Base-by-base conservation (phyloP, 2,329 filamentous ascomycete species). In the Hansfordia pulvinata region DNA sequence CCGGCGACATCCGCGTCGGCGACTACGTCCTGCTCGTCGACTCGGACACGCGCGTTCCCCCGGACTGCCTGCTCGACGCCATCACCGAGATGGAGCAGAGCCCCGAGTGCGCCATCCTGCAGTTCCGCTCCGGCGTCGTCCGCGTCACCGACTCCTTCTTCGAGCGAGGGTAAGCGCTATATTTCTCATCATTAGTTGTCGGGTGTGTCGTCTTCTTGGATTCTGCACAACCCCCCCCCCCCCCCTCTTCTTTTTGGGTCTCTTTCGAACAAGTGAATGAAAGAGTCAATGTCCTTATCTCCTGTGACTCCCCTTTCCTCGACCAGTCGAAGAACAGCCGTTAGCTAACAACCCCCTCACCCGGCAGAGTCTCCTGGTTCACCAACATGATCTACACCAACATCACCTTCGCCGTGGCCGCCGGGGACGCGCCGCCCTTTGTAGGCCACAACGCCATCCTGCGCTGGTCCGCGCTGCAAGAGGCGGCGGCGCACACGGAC, bases 1-100 rank as follows among this genome's bases (percentile, higher is more conserved):
- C 84, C 44, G 84, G 83, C 34, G 85, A 90, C 50, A 77, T 93
- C 39, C 80, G 83, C 27, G 61, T 92, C 13, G 84, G 84, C 30
- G 83, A 92, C 52, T 86, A 85, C 50, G 82, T 86, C 32, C 58
- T 81, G 17, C 56, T 86, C 32, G 79, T 84, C 43, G 78, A 84
- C 54, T 84, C 78, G 2, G 79, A 85, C 49, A 85, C 79, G 17
- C 77, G 78, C 50, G 78, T 84, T 3, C 81, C 81, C 2, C 56
- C 64, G 20, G 81, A 86, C 49, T 88, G 81, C 42, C 60, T 88
- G 33, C 61, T 86, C 5, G 80, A 86, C 42, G 78, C 78, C 21
- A 78, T 81, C 24, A 82, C 75, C 26, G 81, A 88, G 44, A 83
- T 86, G 78, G 77, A 85, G 43, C 73, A 77, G 42, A 80, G 73